phyloP scores from a whole-genome alignment of 352 stramenopile genomes.

The Albugo candida region DNA sequence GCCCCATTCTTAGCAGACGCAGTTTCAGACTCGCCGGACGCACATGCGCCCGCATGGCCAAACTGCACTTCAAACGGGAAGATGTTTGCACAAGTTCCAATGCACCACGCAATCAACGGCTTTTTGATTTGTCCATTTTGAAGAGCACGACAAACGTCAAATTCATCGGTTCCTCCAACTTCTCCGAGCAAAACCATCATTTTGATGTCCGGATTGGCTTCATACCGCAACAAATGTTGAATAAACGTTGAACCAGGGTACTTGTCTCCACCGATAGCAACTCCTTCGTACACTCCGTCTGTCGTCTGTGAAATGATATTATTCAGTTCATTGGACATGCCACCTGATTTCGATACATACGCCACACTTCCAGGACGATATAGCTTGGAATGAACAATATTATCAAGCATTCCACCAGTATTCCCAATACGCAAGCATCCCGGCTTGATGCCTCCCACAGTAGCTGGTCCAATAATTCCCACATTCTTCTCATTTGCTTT shows the following conservation, averaged over 20 bases:
- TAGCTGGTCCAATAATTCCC: slow-evolving; percentile 90
- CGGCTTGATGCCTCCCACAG: slow-evolving; percentile 92
- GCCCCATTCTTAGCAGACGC: slow-evolving; percentile 88
- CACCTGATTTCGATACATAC: slow-evolving; percentile 93
- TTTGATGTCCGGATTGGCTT: slow-evolving; percentile 88
- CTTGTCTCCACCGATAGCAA: slow-evolving; percentile 88
- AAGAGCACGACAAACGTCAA: slow-evolving; percentile 86
- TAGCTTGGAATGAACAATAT: slow-evolving; percentile 95
- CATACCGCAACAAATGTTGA: slow-evolving; percentile 91
- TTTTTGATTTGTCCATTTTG: slow-evolving; percentile 89
- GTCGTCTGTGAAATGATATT: slow-evolving; percentile 94
- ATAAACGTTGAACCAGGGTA: slow-evolving; percentile 94
- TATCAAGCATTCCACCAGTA: slow-evolving; percentile 95
- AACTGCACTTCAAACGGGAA: slow-evolving; percentile 97
- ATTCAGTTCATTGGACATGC: slow-evolving; percentile 96
- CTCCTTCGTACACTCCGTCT: slow-evolving; percentile 91
- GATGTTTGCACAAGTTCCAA: slow-evolving; percentile 93
- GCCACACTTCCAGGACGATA: slow-evolving; percentile 89
- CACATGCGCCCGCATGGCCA: slow-evolving; percentile 88
- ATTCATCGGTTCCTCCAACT: slow-evolving; percentile 92
- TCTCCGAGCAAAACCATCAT: slow-evolving; percentile 94
- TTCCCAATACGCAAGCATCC: slow-evolving; percentile 95
- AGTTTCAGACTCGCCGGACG: slow-evolving; percentile 85
- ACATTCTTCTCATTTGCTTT: slow-evolving; percentile 80
- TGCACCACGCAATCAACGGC: slow-evolving; percentile 95